Evolutionary conservation across 2,329 filamentous ascomycete species (phyloP).

Genomic region (Xylariaceae sp.): DNA sequence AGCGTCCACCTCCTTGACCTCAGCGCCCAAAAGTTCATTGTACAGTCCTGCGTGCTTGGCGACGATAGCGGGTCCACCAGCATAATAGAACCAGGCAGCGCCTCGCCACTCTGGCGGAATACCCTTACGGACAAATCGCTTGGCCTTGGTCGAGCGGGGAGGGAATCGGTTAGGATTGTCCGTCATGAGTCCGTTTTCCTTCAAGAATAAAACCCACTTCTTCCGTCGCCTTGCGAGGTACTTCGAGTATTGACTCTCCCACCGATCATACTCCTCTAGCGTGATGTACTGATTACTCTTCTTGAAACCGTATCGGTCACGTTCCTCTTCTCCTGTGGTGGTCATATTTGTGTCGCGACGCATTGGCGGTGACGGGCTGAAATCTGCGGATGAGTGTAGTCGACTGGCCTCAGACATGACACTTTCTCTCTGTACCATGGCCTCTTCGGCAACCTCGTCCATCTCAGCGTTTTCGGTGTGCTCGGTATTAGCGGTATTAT

Average conservation of each 20-base stretch:
- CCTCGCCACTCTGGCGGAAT: constrained; percentile 91
- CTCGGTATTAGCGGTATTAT: neutral
- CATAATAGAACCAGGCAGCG: constrained; percentile 97
- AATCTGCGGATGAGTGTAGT: neutral
- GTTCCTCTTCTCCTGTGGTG: constrained; percentile 46
- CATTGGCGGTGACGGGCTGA: constrained; percentile 19
- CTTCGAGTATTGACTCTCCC: constrained; percentile 69
- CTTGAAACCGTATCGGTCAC: constrained; percentile 88
- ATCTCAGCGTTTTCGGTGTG: neutral
- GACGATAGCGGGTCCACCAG: constrained; percentile 75
- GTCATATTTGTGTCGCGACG: constrained; percentile 31
- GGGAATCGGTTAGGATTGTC: constrained; percentile 73
- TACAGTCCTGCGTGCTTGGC: constrained; percentile 74
- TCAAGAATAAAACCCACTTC: constrained; percentile 78
- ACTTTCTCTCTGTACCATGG: neutral
- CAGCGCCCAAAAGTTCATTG: constrained; percentile 58
- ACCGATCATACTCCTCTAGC: constrained; percentile 71
- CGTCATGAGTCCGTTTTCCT: constrained; percentile 68
- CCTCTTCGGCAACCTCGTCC: neutral
- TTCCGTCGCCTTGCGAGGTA: constrained; percentile 68
- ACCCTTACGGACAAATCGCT: constrained; percentile 86
- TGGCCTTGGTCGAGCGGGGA: constrained; percentile 72
- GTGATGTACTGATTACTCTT: constrained; percentile 78
- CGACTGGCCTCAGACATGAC: neutral
- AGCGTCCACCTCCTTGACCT: constrained; percentile 65